These are phyloP conservation scores for Nakazawaea wyomingensis DNA, from an alignment of 805 yeast species.

Conservation along the genomic window DNA sequence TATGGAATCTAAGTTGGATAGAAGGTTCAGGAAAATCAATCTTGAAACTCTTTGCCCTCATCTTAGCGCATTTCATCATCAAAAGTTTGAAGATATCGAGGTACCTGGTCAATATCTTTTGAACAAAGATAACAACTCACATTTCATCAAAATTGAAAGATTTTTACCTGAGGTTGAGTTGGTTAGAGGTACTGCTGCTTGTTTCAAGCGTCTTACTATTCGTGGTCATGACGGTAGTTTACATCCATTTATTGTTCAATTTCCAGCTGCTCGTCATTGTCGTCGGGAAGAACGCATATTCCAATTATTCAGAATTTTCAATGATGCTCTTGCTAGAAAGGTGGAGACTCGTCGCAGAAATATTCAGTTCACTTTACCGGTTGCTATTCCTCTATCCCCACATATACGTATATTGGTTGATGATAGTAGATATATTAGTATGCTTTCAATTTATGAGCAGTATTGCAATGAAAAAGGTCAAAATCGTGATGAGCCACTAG, in stretches of 20 bases:
- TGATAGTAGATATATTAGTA: constrained; percentile 66
- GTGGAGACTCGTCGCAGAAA: constrained; percentile 87
- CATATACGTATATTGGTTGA: constrained; percentile 88
- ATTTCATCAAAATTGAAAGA: constrained; percentile 88
- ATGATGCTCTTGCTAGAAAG: constrained; percentile 70
- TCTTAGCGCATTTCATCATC: constrained; percentile 94
- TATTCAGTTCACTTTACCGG: constrained; percentile 79
- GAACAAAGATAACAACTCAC: constrained; percentile 83
- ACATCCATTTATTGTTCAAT: constrained; percentile 93
- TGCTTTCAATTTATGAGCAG: constrained; percentile 83
- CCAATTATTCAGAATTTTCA: constrained; percentile 86
- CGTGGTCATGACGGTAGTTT: constrained; percentile 91
- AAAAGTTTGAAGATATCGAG: constrained; percentile 95
- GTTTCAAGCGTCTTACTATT: constrained; percentile 82
- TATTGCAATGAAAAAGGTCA: constrained; percentile 69
- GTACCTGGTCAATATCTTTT: constrained; percentile 94
- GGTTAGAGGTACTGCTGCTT: constrained; percentile 84
- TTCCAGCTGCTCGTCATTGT: constrained; percentile 96
- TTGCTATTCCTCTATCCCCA: constrained; percentile 91
- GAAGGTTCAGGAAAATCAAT: constrained; percentile 73
- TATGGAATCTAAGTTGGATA: constrained; percentile 84
- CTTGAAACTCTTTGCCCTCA: constrained; percentile 92
- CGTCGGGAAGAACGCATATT: constrained; percentile 93
- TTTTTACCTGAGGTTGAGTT: constrained; percentile 85
- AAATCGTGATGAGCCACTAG: constrained; percentile 84